Evolutionary conservation across 768 basidiomycete species (phyloP).

Genomic region (Termitomyces sp.): DNA sequence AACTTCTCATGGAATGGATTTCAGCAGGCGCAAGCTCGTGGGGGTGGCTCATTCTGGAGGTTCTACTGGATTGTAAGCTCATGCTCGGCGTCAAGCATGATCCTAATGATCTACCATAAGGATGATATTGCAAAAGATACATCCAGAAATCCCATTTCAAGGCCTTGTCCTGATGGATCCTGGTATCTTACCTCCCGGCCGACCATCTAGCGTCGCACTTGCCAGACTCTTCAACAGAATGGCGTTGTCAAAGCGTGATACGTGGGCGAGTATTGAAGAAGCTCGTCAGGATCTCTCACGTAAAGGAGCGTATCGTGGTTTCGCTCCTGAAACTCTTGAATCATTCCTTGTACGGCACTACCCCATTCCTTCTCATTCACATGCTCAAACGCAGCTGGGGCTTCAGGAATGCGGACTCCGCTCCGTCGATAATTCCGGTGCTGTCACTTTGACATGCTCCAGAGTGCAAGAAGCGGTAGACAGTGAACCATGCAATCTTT

Average conservation of each 20-base stretch:
- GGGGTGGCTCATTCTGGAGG: constrained; percentile 7
- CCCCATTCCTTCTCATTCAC: background rate
- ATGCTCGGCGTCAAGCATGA: background rate
- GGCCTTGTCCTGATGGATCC: constrained; percentile 5
- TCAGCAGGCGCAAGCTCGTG: constrained; percentile 1
- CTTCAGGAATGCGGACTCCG: constrained; percentile 2
- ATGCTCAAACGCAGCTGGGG: too few species aligned
- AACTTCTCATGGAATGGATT: constrained; percentile 3
- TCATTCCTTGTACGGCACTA: constrained; percentile 1
- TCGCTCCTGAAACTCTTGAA: background rate
- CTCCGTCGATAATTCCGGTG: background rate
- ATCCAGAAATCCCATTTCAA: constrained; percentile 1
- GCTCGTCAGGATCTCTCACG: constrained; percentile 5
- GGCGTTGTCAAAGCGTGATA: constrained; percentile 3
- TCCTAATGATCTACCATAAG: background rate
- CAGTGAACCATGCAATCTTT: background rate
- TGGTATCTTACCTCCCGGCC: constrained; percentile 1
- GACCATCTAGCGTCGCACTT: background rate
- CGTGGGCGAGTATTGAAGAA: constrained; percentile 2
- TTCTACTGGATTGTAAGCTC: constrained; percentile 4
- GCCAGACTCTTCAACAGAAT: constrained; percentile 3
- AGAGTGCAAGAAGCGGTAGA: constrained; percentile 3
- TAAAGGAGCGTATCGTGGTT: constrained; percentile 8
- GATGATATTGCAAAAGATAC: background rate
- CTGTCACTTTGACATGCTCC: constrained; percentile 3